Percentiles rank a stretch among this genome's conserved stretches.
Conservation (phyloP, 768 basidiomycete genomes). For the Lanmaoa rubissima region DNA sequence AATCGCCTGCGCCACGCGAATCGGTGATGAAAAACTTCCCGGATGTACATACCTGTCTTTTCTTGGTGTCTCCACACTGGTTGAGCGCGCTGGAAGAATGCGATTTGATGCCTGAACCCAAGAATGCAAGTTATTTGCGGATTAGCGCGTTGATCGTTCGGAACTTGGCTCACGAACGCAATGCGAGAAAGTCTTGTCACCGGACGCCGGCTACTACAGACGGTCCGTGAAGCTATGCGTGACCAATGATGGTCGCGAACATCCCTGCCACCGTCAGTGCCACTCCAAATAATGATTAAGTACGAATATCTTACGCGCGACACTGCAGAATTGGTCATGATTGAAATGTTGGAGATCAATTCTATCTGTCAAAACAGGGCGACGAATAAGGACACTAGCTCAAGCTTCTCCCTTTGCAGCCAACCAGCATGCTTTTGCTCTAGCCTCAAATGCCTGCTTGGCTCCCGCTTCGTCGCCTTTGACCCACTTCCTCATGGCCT, state of each 20-base stretch:
- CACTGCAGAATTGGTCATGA: not conserved
- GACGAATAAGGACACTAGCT: not conserved
- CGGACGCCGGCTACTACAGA: not conserved
- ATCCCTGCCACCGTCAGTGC: too few species aligned
- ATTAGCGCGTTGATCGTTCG: not conserved
- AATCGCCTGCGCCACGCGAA: not conserved
- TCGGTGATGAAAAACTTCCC: not conserved
- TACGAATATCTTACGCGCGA: not conserved
- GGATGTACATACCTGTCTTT: not conserved
- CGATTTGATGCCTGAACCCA: too few species aligned
- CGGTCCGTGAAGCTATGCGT: not conserved
- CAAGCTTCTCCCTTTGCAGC: slow-evolving; percentile 38
- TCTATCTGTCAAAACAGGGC: not conserved
- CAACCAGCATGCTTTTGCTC: slow-evolving; percentile 43
- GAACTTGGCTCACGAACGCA: not conserved
- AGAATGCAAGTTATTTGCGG: not conserved
- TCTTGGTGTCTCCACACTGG: not conserved
- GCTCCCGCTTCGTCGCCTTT: slow-evolving; percentile 42
- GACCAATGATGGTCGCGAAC: not conserved
- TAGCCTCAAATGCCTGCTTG: slow-evolving; percentile 39
- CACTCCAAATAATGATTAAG: too few species aligned
- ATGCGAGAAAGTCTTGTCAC: not conserved
- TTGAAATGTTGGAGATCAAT: too few species aligned
- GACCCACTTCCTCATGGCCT: slow-evolving; percentile 46
- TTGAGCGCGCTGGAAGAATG: not conserved